These are phyloP conservation scores for Isatis lusitanica DNA, from an alignment of 441 rosid species.

Conservation along the genomic window DNA sequence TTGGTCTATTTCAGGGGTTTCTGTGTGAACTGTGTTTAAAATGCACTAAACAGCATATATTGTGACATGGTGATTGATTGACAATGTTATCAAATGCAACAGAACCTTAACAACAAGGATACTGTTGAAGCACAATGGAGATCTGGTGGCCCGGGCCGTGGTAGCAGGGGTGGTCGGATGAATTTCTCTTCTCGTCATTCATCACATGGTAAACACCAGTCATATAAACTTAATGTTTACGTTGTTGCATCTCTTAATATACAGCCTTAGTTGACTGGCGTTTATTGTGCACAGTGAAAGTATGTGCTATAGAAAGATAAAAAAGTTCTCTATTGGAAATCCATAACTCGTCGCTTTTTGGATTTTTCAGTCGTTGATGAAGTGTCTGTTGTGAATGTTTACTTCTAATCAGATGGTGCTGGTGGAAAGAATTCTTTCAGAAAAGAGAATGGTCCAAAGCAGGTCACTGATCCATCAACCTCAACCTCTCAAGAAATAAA, in stretches of 20 bases:
- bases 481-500: conserved; percentile 49
- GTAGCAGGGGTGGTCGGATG: conserved; percentile 60
- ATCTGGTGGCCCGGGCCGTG: conserved; percentile 63
- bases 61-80: conserved; percentile 17
- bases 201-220: conserved; percentile 56
- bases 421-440: conserved; percentile 60
- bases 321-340: too few relatives aligned
- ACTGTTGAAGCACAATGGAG: conserved; percentile 73
- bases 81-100: conserved; percentile 27
- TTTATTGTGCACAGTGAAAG: too few relatives aligned
- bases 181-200: conserved; percentile 52
- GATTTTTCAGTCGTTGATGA: conserved; percentile 11
- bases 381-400: conserved; percentile 31
- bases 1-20: conserved; percentile 7
- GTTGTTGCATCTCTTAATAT: conserved; percentile 25
- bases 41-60: not conserved
- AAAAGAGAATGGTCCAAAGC: conserved; percentile 56
- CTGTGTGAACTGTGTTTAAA: not conserved
- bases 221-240: not conserved
- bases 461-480: conserved; percentile 46
- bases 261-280: not conserved
- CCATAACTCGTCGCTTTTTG: not conserved
- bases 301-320: too few relatives aligned
- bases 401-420: conserved; percentile 60
- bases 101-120: conserved; percentile 66